Evolutionary conservation across 805 yeast species (phyloP).

Genomic region (Myxozyma udenii): DNA sequence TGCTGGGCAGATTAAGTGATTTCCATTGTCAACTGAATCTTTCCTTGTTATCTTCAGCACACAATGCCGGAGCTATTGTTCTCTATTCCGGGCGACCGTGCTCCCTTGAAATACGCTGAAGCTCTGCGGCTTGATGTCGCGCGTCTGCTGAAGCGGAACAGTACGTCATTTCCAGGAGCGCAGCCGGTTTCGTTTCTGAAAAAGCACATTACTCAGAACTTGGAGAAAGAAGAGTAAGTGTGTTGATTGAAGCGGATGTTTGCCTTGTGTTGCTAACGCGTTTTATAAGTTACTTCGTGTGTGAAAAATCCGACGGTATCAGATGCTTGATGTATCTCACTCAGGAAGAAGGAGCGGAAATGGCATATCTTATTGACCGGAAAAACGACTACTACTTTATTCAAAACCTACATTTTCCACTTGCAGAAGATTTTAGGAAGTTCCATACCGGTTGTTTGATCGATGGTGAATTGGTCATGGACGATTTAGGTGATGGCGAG

Average conservation of each 20-base stretch:
- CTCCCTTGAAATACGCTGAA: conserved; percentile 67
- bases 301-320: conserved; percentile 94
- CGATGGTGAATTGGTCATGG: conserved; percentile 90
- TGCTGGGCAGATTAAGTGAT: too few relatives aligned
- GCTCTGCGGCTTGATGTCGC: conserved; percentile 69
- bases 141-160: conserved; percentile 54
- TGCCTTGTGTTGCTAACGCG: not conserved
- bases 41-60: too few relatives aligned
- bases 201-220: conserved; percentile 60
- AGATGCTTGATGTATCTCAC: conserved; percentile 68
- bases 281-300: conserved; percentile 62
- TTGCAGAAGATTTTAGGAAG: conserved; percentile 46
- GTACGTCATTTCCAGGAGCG: conserved; percentile 64
- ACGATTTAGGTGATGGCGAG: conserved; percentile 47
- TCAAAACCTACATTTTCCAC: conserved; percentile 77
- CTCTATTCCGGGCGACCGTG: conserved; percentile 76
- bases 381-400: conserved; percentile 81
- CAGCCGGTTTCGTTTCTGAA: conserved; percentile 92
- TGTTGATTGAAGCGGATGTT: not conserved
- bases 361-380: conserved; percentile 83
- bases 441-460: conserved; percentile 84
- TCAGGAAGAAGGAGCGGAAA: conserved; percentile 76
- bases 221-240: conserved; percentile 57
- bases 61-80: conserved; percentile 50
- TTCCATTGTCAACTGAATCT: too few relatives aligned